Percentiles rank a stretch among this genome's conserved stretches.
phyloP scores from a whole-genome alignment of 495 filamentous ascomycete species.

The Xanthoparmelia taractica region DNA sequence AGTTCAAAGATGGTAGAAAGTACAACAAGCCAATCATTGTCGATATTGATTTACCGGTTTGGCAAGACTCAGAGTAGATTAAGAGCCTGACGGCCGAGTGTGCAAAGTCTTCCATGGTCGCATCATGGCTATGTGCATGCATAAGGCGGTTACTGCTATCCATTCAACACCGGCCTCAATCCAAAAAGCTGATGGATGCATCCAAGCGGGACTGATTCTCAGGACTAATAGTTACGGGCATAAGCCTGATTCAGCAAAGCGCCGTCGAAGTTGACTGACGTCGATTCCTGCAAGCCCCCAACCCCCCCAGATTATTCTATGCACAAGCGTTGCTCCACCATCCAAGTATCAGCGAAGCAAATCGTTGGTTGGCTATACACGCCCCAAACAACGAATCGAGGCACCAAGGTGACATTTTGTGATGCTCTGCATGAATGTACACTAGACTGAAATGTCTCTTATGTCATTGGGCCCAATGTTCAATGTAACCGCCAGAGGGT shows the following conservation, averaged over 20 bases:
- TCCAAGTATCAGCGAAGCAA: background rate
- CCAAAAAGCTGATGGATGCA: background rate
- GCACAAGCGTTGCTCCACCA: background rate
- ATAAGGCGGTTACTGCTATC: background rate
- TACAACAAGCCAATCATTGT: slow-evolving; percentile 73
- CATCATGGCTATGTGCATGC: slow-evolving; percentile 9
- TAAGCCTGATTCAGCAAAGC: slow-evolving; percentile 1
- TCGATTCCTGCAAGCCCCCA: background rate
- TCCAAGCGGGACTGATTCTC: background rate
- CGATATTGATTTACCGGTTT: slow-evolving; percentile 63
- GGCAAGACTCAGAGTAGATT: background rate
- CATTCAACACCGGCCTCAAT: background rate
- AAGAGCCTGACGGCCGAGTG: background rate
- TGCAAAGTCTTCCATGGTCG: background rate
- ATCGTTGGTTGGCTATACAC: too few species aligned
- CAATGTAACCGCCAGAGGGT: slow-evolving; percentile 24
- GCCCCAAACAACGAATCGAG: too few species aligned
- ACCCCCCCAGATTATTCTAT: background rate
- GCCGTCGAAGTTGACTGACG: background rate
- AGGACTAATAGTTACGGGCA: background rate
- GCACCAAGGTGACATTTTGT: slow-evolving; percentile 11
- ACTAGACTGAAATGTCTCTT: background rate
- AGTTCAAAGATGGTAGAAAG: slow-evolving; percentile 42
- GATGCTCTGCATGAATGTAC: slow-evolving; percentile 16
- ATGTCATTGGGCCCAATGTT: slow-evolving; percentile 23